phyloP scores from a whole-genome alignment of 1,284 basidiomycete species.

The Takashimella koratensis region DNA sequence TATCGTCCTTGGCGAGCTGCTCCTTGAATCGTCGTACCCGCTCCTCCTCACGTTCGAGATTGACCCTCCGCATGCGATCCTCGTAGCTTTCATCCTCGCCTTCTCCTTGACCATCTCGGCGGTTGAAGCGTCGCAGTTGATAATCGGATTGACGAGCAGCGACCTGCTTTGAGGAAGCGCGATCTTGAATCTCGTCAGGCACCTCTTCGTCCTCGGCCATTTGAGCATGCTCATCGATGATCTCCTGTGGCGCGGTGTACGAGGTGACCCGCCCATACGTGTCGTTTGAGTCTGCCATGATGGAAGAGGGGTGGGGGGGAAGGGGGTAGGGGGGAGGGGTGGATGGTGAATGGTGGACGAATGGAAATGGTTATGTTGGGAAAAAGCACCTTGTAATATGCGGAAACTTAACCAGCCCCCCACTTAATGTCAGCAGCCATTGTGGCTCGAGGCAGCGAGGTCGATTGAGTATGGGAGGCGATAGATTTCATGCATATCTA shows the following conservation, averaged over 20 bases:
- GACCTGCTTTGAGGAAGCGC: constrained; percentile 87
- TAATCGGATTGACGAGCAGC: constrained; percentile 93
- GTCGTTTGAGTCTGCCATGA: neutral
- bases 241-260: constrained; percentile 88
- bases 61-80: constrained; percentile 89
- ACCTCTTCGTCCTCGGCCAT: constrained; percentile 88
- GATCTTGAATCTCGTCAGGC: constrained; percentile 89
- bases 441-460: too few relatives aligned
- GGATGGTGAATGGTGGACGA: neutral
- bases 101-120: constrained; percentile 53
- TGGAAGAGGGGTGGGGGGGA: neutral
- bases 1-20: constrained; percentile 70
- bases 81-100: constrained; percentile 83
- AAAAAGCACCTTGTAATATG: too few relatives aligned
- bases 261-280: constrained; percentile 64
- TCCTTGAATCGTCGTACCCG: constrained; percentile 81
- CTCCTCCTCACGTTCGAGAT: constrained; percentile 89
- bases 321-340: neutral
- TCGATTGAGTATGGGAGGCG: too few relatives aligned
- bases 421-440: too few relatives aligned
- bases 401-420: too few relatives aligned
- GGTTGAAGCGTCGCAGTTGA: constrained; percentile 84
- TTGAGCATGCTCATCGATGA: constrained; percentile 89
- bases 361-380: neutral
- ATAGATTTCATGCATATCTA: too few relatives aligned